Percentiles rank a stretch among this genome's conserved stretches.
phyloP scores from a whole-genome alignment of 2,329 filamentous ascomycete species.

The Trichophyton benhamiae region DNA sequence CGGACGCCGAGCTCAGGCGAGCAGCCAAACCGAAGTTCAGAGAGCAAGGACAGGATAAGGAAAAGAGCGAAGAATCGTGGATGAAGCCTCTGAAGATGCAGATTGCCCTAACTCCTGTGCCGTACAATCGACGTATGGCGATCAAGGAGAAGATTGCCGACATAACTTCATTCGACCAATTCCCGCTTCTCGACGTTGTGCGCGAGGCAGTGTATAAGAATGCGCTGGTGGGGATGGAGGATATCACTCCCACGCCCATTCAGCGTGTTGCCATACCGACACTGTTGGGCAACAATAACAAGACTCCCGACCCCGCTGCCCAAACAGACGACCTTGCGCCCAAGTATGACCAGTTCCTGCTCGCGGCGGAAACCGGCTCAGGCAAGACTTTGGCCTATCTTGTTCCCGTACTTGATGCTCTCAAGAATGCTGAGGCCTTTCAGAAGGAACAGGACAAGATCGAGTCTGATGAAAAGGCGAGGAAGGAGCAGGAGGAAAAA shows the following conservation, averaged over 20 bases:
- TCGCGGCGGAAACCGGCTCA: slow-evolving; percentile 92
- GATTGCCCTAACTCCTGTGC: slow-evolving; percentile 58
- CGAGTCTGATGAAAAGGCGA: slow-evolving; percentile 43
- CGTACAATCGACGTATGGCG: slow-evolving; percentile 55
- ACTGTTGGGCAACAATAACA: slow-evolving; percentile 41
- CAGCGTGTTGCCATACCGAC: slow-evolving; percentile 81
- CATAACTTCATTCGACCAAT: slow-evolving; percentile 67
- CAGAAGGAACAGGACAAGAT: slow-evolving; percentile 49
- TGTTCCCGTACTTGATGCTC: slow-evolving; percentile 66
- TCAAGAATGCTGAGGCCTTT: slow-evolving; percentile 61
- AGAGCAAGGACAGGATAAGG: slow-evolving; percentile 20
- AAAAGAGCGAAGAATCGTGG: slow-evolving; percentile 38
- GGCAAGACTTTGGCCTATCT: slow-evolving; percentile 94
- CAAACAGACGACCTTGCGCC: slow-evolving; percentile 25
- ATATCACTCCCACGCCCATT: slow-evolving; percentile 73
- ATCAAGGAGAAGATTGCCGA: slow-evolving; percentile 51
- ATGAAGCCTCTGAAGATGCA: slow-evolving; percentile 94
- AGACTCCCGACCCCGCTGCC: slow-evolving; percentile 15
- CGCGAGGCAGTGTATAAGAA: slow-evolving; percentile 60
- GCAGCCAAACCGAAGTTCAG: slow-evolving; percentile 23
- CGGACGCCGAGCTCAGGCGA: slow-evolving; percentile 33
- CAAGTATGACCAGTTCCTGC: slow-evolving; percentile 55
- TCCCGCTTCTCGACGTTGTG: slow-evolving; percentile 60
- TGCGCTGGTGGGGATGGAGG: slow-evolving; percentile 59
- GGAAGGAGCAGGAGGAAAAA: slow-evolving; percentile 43